Conservation (phyloP, 1,284 basidiomycete genomes). For the Tilletia indica region DNA sequence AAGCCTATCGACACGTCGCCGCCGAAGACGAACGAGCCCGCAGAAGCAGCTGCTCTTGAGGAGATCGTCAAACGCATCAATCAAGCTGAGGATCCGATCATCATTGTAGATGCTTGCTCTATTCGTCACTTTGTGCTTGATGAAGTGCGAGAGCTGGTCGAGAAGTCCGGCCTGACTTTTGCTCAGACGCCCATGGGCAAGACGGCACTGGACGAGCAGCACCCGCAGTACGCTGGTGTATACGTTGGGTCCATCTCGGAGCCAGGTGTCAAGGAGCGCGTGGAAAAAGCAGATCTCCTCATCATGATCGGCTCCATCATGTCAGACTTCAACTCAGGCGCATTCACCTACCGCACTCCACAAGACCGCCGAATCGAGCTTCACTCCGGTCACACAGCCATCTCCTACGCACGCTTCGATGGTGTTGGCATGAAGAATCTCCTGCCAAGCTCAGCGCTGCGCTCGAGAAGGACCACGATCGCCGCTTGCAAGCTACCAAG, state of each 20-base stretch:
- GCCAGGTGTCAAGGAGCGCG: slow-evolving; percentile 69
- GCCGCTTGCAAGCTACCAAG: slow-evolving; percentile 27
- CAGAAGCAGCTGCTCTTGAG: slow-evolving; percentile 58
- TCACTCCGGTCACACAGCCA: slow-evolving; percentile 64
- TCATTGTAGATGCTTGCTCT: slow-evolving; percentile 85
- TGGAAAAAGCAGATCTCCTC: slow-evolving; percentile 79
- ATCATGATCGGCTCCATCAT: slow-evolving; percentile 68
- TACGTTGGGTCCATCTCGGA: slow-evolving; percentile 51
- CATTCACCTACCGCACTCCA: slow-evolving; percentile 27
- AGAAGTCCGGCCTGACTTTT: slow-evolving; percentile 62
- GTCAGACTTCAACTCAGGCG: too few relatives aligned
- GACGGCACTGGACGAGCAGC: slow-evolving; percentile 73
- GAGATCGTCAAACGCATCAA: slow-evolving; percentile 69
- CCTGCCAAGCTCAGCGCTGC: slow-evolving; percentile 36
- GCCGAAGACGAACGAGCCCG: slow-evolving; percentile 62
- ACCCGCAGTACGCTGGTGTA: slow-evolving; percentile 83
- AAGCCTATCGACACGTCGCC: slow-evolving; percentile 58
- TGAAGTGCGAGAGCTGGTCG: slow-evolving; percentile 70
- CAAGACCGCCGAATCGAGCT: slow-evolving; percentile 63
- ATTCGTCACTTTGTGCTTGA: slow-evolving; percentile 73
- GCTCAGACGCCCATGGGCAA: slow-evolving; percentile 82
- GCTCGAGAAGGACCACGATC: slow-evolving; percentile 21
- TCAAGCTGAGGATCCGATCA: slow-evolving; percentile 68
- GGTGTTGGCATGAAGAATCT: slow-evolving; percentile 54
- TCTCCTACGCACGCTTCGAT: slow-evolving; percentile 58